A percentile compares a stretch with the other conserved stretches of the same genome.
Evolutionary conservation across 768 basidiomycete genomes (phyloP).

Genomic region (Tulasnella sp.): DNA sequence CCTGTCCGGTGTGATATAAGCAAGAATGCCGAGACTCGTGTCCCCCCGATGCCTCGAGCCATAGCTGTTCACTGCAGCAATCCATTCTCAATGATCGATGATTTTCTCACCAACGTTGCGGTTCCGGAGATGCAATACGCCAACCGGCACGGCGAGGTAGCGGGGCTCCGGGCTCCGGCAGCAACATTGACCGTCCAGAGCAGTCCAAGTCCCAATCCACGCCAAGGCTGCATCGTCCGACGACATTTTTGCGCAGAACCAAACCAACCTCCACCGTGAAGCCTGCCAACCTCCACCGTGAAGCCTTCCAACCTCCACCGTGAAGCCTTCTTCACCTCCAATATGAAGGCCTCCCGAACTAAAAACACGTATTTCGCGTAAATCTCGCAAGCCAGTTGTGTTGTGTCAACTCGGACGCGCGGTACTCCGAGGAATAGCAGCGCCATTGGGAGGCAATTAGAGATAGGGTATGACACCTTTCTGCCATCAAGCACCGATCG

Average conservation of each 20-base stretch:
- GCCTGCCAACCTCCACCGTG: neutral
- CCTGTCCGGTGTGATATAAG: too few relatives aligned
- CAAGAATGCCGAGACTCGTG: too few relatives aligned
- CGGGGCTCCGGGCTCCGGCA: too few relatives aligned
- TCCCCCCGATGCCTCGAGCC: too few relatives aligned
- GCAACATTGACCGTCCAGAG: too few relatives aligned
- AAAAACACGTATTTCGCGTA: neutral
- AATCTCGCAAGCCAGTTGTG: neutral
- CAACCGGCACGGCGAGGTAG: too few relatives aligned
- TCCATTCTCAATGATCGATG: too few relatives aligned
- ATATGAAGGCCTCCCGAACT: neutral
- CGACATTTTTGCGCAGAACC: neutral
- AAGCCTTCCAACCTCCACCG: neutral
- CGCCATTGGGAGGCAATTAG: neutral
- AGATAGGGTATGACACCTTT: neutral
- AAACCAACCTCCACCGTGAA: neutral
- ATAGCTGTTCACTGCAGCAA: too few relatives aligned
- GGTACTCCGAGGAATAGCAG: neutral
- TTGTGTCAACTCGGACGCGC: neutral
- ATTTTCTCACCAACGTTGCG: too few relatives aligned
- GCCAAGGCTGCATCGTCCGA: neutral
- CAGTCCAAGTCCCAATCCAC: neutral
- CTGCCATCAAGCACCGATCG: neutral
- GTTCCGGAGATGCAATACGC: too few relatives aligned
- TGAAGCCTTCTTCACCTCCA: neutral